phyloP scores from a whole-genome alignment of 805 yeast genomes.

The Metschnikowia shivogae region DNA sequence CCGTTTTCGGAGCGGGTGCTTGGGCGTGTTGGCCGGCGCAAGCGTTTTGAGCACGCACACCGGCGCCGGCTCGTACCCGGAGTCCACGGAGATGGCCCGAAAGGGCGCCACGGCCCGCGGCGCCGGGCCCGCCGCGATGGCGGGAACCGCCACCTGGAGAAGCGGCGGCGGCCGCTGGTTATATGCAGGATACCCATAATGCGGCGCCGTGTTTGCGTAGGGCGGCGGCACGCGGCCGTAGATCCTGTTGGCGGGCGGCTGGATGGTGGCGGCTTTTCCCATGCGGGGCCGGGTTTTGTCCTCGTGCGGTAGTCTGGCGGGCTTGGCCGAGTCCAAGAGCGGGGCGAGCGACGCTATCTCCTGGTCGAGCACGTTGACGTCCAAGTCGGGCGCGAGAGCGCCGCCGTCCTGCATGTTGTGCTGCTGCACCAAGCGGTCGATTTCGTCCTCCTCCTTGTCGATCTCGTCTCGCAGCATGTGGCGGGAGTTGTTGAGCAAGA shows the following conservation, averaged over 20 bases:
- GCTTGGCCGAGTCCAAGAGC: slow-evolving; percentile 27
- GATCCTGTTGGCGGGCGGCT: slow-evolving; percentile 39
- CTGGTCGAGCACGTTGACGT: slow-evolving; percentile 32
- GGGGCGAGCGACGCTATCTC: slow-evolving; percentile 41
- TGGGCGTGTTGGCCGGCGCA: slow-evolving; percentile 29
- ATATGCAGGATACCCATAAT: slow-evolving; percentile 4
- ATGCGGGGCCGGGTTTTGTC: slow-evolving; percentile 29
- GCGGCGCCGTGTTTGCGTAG: neutral
- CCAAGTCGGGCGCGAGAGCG: slow-evolving; percentile 16
- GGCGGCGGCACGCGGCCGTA: slow-evolving; percentile 21
- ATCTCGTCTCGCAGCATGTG: slow-evolving; percentile 23
- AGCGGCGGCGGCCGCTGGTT: slow-evolving; percentile 28
- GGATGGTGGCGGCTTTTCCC: slow-evolving; percentile 45
- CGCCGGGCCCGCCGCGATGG: slow-evolving; percentile 24
- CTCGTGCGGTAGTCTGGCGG: neutral
- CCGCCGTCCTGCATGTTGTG: slow-evolving; percentile 35
- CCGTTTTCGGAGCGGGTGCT: slow-evolving; percentile 28
- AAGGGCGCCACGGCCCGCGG: slow-evolving; percentile 19
- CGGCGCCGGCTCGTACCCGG: slow-evolving; percentile 18
- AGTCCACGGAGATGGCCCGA: slow-evolving; percentile 27
- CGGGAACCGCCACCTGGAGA: slow-evolving; percentile 29
- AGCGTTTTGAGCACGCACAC: slow-evolving; percentile 32
- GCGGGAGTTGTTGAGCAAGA: slow-evolving; percentile 12
- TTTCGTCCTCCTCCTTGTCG: slow-evolving; percentile 36
- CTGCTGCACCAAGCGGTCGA: slow-evolving; percentile 32